Evolutionary conservation across 305 asterid genomes (phyloP).

Genomic region (Solanum hybrid): DNA sequence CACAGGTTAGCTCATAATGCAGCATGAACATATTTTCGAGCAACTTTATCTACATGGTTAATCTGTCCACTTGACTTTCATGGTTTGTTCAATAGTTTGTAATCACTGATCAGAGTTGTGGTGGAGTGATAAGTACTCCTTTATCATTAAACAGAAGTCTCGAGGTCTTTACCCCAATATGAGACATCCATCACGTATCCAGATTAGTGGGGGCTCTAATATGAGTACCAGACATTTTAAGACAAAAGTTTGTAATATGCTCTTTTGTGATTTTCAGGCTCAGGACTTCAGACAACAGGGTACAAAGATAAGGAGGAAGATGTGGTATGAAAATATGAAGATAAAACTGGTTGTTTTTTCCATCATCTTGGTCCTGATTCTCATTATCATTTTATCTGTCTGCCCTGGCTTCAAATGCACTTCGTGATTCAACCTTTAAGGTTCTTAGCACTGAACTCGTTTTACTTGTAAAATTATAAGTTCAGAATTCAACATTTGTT

Average conservation of each 20-base stretch:
- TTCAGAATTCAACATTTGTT: background rate
- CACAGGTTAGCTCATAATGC: constrained; percentile 37
- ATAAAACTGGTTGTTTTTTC: constrained; percentile 54
- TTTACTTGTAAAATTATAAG: background rate
- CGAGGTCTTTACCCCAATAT: background rate
- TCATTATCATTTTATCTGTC: constrained; percentile 40
- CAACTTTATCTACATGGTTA: background rate
- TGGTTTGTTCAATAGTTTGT: background rate
- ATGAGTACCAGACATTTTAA: background rate
- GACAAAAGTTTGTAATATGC: background rate
- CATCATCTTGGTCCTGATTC: constrained; percentile 23
- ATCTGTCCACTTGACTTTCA: background rate
- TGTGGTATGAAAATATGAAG: constrained; percentile 87
- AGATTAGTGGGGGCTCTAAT: background rate
- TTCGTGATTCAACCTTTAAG: background rate
- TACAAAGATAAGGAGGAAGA: constrained; percentile 45
- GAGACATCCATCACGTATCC: background rate
- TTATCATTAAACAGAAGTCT: background rate
- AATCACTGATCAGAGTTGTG: background rate
- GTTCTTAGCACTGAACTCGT: background rate
- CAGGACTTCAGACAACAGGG: constrained; percentile 74
- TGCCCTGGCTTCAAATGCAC: constrained; percentile 65
- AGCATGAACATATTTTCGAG: background rate
- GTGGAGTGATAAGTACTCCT: background rate
- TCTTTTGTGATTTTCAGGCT: constrained; percentile 41